Evolutionary conservation across 2,329 filamentous ascomycete species (phyloP).

Genomic region (Tympanopsis confertula): DNA sequence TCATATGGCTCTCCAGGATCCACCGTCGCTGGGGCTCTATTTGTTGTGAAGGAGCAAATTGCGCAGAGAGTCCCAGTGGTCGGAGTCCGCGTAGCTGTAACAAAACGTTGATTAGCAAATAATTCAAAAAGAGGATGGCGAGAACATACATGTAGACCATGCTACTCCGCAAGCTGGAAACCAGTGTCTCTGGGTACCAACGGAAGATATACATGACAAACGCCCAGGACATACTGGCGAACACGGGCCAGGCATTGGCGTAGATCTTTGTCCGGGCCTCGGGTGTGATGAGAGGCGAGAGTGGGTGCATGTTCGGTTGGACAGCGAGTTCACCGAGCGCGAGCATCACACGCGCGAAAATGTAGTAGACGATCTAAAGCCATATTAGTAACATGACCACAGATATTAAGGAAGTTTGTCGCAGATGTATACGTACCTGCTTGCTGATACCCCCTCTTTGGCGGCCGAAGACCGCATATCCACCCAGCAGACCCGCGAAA

Average conservation of each 20-base stretch:
- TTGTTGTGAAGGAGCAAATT: slow-evolving; percentile 52
- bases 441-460: slow-evolving; percentile 43
- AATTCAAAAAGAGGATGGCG: slow-evolving; percentile 1
- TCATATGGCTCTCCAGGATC: too few relatives aligned
- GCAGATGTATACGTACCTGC: slow-evolving; percentile 20
- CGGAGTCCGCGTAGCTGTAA: slow-evolving; percentile 47
- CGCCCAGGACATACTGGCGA: slow-evolving; percentile 53
- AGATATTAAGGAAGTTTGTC: slow-evolving; percentile 5
- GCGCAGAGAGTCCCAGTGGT: slow-evolving; percentile 49
- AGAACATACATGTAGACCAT: slow-evolving; percentile 58
- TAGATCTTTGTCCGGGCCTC: slow-evolving; percentile 22
- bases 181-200: slow-evolving; percentile 52
- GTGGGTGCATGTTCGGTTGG: slow-evolving; percentile 30
- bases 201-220: slow-evolving; percentile 57
- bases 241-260: slow-evolving; percentile 48
- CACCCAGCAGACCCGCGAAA: slow-evolving; percentile 47
- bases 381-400: not conserved
- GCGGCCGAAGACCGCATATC: slow-evolving; percentile 53
- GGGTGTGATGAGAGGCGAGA: slow-evolving; percentile 24
- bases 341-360: slow-evolving; percentile 51
- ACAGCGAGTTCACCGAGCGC: slow-evolving; percentile 46
- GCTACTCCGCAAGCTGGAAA: slow-evolving; percentile 52
- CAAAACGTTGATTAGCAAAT: slow-evolving; percentile 4
- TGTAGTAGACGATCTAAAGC: slow-evolving; percentile 51
- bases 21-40: too few relatives aligned